Base-by-base conservation (phyloP, 148 eudicot genomes). In the Vaccinium vitisidaea region DNA sequence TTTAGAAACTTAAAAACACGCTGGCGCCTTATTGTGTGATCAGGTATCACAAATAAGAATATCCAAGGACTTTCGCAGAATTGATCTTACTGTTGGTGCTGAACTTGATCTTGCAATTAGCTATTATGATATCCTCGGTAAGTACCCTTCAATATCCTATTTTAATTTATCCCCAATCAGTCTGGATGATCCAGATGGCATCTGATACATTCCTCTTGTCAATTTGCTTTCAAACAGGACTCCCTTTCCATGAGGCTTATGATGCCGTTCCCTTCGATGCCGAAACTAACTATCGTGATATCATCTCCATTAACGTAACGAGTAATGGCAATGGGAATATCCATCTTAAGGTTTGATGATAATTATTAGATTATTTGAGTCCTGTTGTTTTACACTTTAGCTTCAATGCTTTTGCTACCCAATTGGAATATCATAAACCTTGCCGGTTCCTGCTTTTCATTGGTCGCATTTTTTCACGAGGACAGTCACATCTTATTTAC, bases 41-140 rank as follows among this genome's bases (percentile, higher is more conserved):
- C 90, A 93, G 95, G 92, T 94, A 86, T 88, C 93, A 87, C 98
- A 94, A 88, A 90, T 94, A 82, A 93, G 98, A 84, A 88, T 94
- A 61, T 59, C 71, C 8, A 87, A 90, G 85, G 84, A 88, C 54
- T 59, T 90, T 53, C 91, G 79, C 80, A 84, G 82, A 67, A 80
- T 92, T 52, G 85, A 91, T 87, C 89, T 94, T 71, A 93, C 93
- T 87, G 87, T 94, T 80, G 98, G 93, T 56, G 88, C 95, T 82
- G 94, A 93, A 83, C 83, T 94, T 85, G 87, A 89, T 86, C 88
- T 95, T 86, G 90, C 92, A 39, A 78, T 93, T 80, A 86, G 82
- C 77, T 92, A 89, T 87, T 87, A 83, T 69, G 98, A 95, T 84
- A 79, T 82, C 69, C 88, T 95, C 76, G 95, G 95, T 93, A 89